Evolutionary conservation across 768 basidiomycete genomes (phyloP).

Genomic region (Agaricus blazei): DNA sequence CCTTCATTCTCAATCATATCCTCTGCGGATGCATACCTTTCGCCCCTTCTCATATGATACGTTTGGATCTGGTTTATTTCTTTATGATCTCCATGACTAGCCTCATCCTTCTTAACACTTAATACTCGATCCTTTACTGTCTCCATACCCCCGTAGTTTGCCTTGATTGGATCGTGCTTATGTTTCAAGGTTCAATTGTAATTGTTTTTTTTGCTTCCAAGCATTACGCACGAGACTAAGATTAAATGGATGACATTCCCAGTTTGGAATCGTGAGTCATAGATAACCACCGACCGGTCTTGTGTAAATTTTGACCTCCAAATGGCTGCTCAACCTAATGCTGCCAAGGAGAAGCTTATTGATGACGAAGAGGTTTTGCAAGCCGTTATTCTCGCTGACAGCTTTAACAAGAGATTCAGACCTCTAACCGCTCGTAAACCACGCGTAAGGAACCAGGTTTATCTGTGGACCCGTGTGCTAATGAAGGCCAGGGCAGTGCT

Average conservation of each 20-base stretch:
- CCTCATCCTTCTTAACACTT: slow-evolving; percentile 56
- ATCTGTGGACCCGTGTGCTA: slow-evolving; percentile 11
- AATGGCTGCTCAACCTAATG: slow-evolving; percentile 64
- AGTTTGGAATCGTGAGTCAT: slow-evolving; percentile 22
- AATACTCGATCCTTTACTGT: slow-evolving; percentile 61
- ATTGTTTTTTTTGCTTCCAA: slow-evolving; percentile 35
- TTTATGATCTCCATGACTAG: slow-evolving; percentile 66
- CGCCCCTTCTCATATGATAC: slow-evolving; percentile 36
- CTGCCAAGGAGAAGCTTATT: slow-evolving; percentile 58
- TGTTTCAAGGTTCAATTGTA: slow-evolving; percentile 57
- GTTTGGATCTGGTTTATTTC: slow-evolving; percentile 57
- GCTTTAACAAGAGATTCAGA: slow-evolving; percentile 90
- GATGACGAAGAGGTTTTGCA: slow-evolving; percentile 82
- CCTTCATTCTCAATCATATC: slow-evolving; percentile 29
- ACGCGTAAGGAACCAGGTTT: slow-evolving; percentile 48
- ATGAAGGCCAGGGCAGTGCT: slow-evolving; percentile 50
- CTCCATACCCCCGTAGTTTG: slow-evolving; percentile 56
- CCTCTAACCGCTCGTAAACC: slow-evolving; percentile 88
- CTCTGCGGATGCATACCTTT: slow-evolving; percentile 31
- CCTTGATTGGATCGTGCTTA: slow-evolving; percentile 53
- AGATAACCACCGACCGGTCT: slow-evolving; percentile 3
- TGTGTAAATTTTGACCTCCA: slow-evolving; percentile 1
- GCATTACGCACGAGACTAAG: slow-evolving; percentile 10
- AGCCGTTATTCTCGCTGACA: slow-evolving; percentile 94
- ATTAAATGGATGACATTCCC: slow-evolving; percentile 5